Evolutionary conservation across 2,329 filamentous ascomycete genomes (phyloP).

Genomic region (Atkinsonella texensis): DNA sequence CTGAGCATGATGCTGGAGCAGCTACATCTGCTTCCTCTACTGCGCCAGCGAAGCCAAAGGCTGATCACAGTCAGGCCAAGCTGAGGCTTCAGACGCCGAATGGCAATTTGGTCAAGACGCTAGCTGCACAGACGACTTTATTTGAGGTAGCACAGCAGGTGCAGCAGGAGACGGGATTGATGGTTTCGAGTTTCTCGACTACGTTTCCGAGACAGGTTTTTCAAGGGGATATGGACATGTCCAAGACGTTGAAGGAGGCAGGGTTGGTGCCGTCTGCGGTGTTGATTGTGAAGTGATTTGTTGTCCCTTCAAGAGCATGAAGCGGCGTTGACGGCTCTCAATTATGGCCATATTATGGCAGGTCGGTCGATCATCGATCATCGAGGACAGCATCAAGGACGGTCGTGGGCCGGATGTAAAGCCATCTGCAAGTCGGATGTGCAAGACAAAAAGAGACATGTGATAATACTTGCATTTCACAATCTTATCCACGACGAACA

Average conservation of each 20-base stretch:
- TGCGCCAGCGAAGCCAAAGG: slow-evolving; percentile 47
- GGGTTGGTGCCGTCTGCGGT: slow-evolving; percentile 86
- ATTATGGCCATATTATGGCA: background rate
- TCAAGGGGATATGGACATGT: slow-evolving; percentile 58
- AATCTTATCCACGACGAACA: too few relatives aligned
- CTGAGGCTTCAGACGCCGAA: slow-evolving; percentile 63
- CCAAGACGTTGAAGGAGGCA: slow-evolving; percentile 84
- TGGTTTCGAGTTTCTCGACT: slow-evolving; percentile 66
- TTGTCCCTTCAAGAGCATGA: background rate
- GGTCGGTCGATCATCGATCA: background rate
- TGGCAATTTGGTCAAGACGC: slow-evolving; percentile 75
- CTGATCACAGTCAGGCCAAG: slow-evolving; percentile 67
- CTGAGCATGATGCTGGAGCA: slow-evolving; percentile 26
- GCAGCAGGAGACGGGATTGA: slow-evolving; percentile 54
- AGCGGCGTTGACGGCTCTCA: background rate
- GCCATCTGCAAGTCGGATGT: too few relatives aligned
- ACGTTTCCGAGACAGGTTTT: slow-evolving; percentile 84
- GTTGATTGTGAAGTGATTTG: slow-evolving; percentile 53
- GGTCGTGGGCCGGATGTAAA: too few relatives aligned
- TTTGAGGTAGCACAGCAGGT: slow-evolving; percentile 82
- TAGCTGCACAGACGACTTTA: slow-evolving; percentile 79
- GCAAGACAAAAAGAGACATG: too few relatives aligned
- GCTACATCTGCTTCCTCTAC: slow-evolving; percentile 28
- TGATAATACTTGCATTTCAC: too few relatives aligned
- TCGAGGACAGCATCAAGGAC: background rate